Conservation (phyloP, 2,329 filamentous ascomycete species). For the Grosmannia clavigera region DNA sequence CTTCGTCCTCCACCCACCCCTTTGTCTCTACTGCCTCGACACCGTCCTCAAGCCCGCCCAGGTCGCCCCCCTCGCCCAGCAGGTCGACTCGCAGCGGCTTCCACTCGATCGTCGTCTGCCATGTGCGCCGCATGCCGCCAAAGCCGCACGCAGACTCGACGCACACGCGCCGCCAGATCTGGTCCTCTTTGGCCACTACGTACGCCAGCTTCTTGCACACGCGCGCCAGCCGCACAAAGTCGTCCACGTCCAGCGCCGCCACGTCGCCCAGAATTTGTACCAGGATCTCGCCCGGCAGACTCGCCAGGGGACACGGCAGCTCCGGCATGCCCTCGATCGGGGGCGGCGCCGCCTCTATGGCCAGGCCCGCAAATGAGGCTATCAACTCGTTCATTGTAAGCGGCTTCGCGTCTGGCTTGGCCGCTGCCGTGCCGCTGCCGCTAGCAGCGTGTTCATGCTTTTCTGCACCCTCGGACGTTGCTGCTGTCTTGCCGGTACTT, state of each 20-base stretch:
- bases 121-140: conserved; percentile 70
- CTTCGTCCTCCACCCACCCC: conserved; percentile 1
- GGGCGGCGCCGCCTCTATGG: conserved; percentile 56
- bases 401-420: conserved; percentile 40
- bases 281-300: conserved; percentile 73
- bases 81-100: conserved; percentile 28
- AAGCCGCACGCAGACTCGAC: conserved; percentile 65
- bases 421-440: conserved; percentile 28
- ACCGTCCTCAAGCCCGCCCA: neutral
- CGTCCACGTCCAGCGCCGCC: conserved; percentile 61
- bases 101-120: conserved; percentile 49
- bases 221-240: conserved; percentile 61
- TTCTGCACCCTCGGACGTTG: conserved; percentile 20
- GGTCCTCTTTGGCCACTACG: conserved; percentile 70
- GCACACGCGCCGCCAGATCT: conserved; percentile 72
- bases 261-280: conserved; percentile 64
- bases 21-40: conserved; percentile 11
- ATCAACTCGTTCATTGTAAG: conserved; percentile 58
- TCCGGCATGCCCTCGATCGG: conserved; percentile 57
- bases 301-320: conserved; percentile 69
- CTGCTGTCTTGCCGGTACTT: conserved; percentile 13
- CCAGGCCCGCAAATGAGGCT: conserved; percentile 56
- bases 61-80: neutral
- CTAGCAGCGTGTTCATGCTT: conserved; percentile 24
- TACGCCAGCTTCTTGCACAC: conserved; percentile 85